Conservation (phyloP, 768 basidiomycete species). For the Panellus pusillus region DNA sequence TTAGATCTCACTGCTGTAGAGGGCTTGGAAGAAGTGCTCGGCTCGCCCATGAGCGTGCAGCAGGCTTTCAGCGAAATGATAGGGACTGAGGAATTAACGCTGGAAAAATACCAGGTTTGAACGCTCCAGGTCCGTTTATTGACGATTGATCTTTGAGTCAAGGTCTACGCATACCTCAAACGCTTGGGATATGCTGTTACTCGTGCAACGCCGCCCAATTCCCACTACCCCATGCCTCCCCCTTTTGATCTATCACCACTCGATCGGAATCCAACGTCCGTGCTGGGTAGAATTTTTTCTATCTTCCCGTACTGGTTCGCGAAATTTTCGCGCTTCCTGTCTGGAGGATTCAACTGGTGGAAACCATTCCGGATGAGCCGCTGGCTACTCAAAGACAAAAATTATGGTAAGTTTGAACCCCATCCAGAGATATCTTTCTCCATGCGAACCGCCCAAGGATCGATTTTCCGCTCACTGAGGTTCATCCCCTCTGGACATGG, state of each 20-base stretch:
- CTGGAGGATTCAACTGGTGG: constrained; percentile 62
- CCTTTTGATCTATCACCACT: constrained; percentile 26
- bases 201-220: constrained; percentile 62
- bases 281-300: constrained; percentile 35
- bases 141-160: constrained; percentile 1
- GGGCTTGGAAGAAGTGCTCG: constrained; percentile 44
- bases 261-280: constrained; percentile 22
- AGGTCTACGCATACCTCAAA: constrained; percentile 94
- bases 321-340: constrained; percentile 31
- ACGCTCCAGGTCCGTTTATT: not conserved
- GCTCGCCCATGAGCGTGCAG: constrained; percentile 86
- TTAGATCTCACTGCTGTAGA: constrained; percentile 30
- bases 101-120: constrained; percentile 86
- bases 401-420: constrained; percentile 43
- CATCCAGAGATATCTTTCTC: not conserved
- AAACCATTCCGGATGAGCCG: constrained; percentile 49
- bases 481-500: constrained; percentile 70
- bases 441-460: constrained; percentile 43
- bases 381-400: constrained; percentile 51
- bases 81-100: constrained; percentile 69
- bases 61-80: constrained; percentile 89
- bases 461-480: constrained; percentile 67
- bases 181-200: constrained; percentile 89
- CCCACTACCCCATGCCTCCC: constrained; percentile 52
- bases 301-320: constrained; percentile 36